Percentiles rank a stretch among this genome's conserved stretches.
Evolutionary conservation across 306 rosid species (phyloP).

Genomic region (Vachellia collinsii): DNA sequence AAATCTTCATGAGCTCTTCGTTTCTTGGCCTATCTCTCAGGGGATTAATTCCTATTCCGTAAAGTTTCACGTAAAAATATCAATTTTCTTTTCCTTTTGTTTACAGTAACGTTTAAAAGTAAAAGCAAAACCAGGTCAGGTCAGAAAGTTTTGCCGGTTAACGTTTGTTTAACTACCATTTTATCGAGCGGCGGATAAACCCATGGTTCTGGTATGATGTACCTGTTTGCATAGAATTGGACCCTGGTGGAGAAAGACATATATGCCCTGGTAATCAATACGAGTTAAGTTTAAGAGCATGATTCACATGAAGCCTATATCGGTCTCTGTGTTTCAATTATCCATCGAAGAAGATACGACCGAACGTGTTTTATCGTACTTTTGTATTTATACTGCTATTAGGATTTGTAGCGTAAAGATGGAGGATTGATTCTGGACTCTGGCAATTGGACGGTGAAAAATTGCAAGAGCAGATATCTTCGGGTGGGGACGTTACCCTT

Average conservation of each 20-base stretch:
- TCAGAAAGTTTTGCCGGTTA: conserved; percentile 28
- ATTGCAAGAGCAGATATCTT: background rate
- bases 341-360: background rate
- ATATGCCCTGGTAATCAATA: background rate
- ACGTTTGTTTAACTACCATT: conserved; percentile 41
- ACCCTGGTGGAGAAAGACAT: conserved; percentile 16
- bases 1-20: conserved; percentile 6
- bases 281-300: background rate
- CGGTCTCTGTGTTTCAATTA: background rate
- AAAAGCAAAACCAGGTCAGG: conserved; percentile 11
- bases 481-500: background rate
- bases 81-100: background rate
- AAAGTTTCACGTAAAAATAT: conserved; percentile 19
- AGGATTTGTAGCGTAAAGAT: background rate
- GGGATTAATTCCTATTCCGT: background rate
- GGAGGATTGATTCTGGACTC: background rate
- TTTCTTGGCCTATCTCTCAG: conserved; percentile 2
- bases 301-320: background rate
- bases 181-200: conserved; percentile 11
- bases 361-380: background rate
- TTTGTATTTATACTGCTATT: background rate
- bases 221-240: background rate
- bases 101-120: background rate
- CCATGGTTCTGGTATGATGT: background rate
- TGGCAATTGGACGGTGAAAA: conserved; percentile 16